Evolutionary conservation across 1,139 yeast genomes (phyloP), one percentile per base, ranked within the genome.

Genomic region (Geotrichum bryndzae): DNA sequence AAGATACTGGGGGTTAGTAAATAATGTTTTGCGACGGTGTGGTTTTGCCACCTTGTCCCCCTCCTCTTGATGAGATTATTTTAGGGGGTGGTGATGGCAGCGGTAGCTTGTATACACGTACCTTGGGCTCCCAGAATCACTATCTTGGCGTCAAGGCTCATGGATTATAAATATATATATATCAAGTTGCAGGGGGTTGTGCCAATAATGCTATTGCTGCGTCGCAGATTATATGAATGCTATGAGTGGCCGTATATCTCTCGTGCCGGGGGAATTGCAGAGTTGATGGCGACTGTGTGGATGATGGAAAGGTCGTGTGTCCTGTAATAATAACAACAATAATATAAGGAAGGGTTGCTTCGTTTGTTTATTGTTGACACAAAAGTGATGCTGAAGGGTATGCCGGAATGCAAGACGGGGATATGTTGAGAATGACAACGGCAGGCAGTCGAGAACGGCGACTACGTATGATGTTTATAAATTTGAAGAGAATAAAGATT

Each of bases 111-210:
- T 18, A 41, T 15, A 41, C 46, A 64, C 72, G 33, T 62, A 68
- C 74, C 77, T 64, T 74, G 77, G 23, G 77, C 70, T 31, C 77
- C 77, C 45, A 74, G 68, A 53, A 74, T 71, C 63, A 74, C 77
- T 59, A 74, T 73, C 65, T 74, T 74, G 54, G 77, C 76, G 66
- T 74, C 77, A 56, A 74, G 65, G 64, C 74, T 72, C 74, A 72
- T 72, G 59, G 41, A 45, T 64, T 65, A 45, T 62, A 25, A 1
- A 18, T 18, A 18, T 18, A 18, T 18, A 18, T 18, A 18, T 23
- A 5, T 38, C 41, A 33, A 53, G 46, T 41, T 5, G 46, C 18
- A n/a, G 18, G 15, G 18, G 15, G 13, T 41, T 15, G 15, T 11
- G 46, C 2, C n/a, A 15, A 41, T n/a, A 22, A 15, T 41, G 18